Evolutionary conservation across 2,329 filamentous ascomycete genomes (phyloP).

Genomic region (Sphaerostilbella broomeana): DNA sequence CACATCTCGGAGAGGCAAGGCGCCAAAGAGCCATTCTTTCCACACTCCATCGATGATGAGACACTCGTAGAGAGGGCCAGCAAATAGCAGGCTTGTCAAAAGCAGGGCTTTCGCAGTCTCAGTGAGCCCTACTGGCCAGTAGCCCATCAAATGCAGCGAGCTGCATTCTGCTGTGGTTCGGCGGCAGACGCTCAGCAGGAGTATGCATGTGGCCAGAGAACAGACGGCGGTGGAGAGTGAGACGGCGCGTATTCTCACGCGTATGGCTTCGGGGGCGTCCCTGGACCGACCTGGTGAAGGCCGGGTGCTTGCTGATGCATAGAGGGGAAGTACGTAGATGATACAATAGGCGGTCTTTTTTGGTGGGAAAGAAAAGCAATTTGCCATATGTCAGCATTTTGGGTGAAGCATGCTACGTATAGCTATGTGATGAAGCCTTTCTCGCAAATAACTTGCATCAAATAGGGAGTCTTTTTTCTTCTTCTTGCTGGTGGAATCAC

Average conservation of each 20-base stretch:
- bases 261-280: conserved; percentile 85
- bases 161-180: conserved; percentile 30
- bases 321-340: conserved; percentile 86
- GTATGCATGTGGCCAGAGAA: conserved; percentile 57
- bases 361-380: background rate
- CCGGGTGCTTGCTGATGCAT: conserved; percentile 71
- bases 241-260: conserved; percentile 75
- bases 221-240: conserved; percentile 66
- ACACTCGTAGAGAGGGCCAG: conserved; percentile 75
- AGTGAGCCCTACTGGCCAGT: conserved; percentile 65
- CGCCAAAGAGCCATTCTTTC: conserved; percentile 51
- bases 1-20: conserved; percentile 50
- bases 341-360: conserved; percentile 67
- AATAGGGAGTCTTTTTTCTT: too few species aligned
- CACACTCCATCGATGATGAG: conserved; percentile 67
- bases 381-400: background rate
- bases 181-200: conserved; percentile 39
- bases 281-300: conserved; percentile 73
- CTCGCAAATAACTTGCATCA: too few species aligned
- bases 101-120: conserved; percentile 60
- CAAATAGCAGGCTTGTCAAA: conserved; percentile 72
- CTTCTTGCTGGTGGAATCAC: conserved; percentile 1
- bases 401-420: background rate
- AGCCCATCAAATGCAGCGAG: conserved; percentile 63
- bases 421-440: background rate